Evolutionary conservation across 164 flowering plant species (phyloP).

Genomic region (Dillenia turbinata): DNA sequence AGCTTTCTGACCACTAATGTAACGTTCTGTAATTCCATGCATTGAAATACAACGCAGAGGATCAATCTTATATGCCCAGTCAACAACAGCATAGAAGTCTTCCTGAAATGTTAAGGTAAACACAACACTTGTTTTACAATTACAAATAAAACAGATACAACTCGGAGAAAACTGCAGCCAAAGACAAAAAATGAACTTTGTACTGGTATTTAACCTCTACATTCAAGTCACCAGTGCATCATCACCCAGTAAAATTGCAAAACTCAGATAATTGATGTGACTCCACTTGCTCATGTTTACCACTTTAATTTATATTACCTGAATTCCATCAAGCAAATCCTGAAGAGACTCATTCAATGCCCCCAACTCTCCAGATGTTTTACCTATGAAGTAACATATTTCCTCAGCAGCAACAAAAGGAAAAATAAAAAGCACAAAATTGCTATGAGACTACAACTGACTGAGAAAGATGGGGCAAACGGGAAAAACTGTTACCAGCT

Average conservation of each 20-base stretch:
- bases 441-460: not conserved
- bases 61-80: constrained; percentile 98
- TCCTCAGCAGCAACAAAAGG: not conserved
- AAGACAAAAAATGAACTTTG: no score
- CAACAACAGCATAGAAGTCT: constrained; percentile 95
- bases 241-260: not conserved
- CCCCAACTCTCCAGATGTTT: constrained; percentile 60
- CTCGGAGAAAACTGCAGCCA: no score
- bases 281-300: not conserved
- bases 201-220: no score
- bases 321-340: constrained; percentile 93
- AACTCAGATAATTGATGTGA: not conserved
- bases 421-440: constrained; percentile 1
- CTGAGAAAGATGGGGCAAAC: not conserved
- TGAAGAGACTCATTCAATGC: constrained; percentile 84
- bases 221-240: no score
- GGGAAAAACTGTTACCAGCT: constrained; percentile 37
- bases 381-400: constrained; percentile 38
- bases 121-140: not conserved
- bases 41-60: constrained; percentile 98
- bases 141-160: no score
- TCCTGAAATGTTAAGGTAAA: constrained; percentile 42
- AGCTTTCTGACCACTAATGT: constrained; percentile 95
- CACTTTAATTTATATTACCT: constrained; percentile 39
- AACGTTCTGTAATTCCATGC: constrained; percentile 96